A percentile compares a stretch with the other conserved stretches of the same genome.
Evolutionary conservation across 371 early-diverging fungal genomes (phyloP).

Genomic region (Funneliformis caledonium): DNA sequence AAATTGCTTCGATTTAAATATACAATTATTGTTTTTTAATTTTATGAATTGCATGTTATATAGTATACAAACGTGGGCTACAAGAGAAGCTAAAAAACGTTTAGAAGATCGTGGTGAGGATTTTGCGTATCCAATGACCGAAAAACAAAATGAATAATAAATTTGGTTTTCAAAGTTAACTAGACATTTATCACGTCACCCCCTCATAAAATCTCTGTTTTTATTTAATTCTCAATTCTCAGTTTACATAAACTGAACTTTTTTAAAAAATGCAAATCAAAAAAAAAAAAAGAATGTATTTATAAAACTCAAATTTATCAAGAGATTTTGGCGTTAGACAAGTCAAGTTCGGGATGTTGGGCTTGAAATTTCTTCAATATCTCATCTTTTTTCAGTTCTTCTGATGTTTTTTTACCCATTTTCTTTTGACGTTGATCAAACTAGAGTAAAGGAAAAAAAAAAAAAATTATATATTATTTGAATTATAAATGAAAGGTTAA

Average conservation of each 20-base stretch:
- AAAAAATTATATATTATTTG: not conserved
- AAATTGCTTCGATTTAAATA: not conserved
- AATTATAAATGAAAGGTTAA: not conserved
- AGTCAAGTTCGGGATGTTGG: constrained; percentile 39
- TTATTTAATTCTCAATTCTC: no score
- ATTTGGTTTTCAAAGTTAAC: not conserved
- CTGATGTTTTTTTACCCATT: constrained; percentile 82
- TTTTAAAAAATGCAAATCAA: no score
- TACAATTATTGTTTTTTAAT: not conserved
- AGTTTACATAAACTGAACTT: not conserved
- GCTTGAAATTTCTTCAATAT: constrained; percentile 74
- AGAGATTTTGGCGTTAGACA: constrained; percentile 40
- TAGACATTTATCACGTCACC: no score
- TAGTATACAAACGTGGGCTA: constrained; percentile 52
- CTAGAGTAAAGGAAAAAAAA: constrained; percentile 52
- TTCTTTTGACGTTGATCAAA: constrained; percentile 92
- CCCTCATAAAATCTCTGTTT: no score
- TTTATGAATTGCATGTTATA: not conserved
- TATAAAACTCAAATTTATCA: not conserved
- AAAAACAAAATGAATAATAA: constrained; percentile 1
- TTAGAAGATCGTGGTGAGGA: constrained; percentile 50
- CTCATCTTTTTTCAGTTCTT: constrained; percentile 78
- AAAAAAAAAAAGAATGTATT: not conserved
- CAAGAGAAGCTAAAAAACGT: constrained; percentile 51
- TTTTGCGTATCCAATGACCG: constrained; percentile 43